Evolutionary conservation across 306 rosid genomes (phyloP), one percentile per base, ranked within the genome.

Genomic region (Inga oerstediana): DNA sequence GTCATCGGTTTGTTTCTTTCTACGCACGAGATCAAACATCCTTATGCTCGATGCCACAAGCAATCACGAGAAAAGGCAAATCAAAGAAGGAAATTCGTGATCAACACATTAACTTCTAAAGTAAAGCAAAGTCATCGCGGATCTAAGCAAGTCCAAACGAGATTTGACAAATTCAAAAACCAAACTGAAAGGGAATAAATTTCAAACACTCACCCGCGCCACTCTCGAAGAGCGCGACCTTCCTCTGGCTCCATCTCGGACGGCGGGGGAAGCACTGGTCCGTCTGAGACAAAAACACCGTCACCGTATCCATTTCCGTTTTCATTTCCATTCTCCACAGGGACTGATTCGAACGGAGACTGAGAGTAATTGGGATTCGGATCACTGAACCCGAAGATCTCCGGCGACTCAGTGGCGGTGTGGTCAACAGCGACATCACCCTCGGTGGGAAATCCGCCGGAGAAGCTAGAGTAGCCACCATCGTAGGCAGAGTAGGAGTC

Each of bases 191-290:
- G 54, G 32, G 15, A 67, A 77, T n/a, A 56, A 75, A n/a, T 80
- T 41, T 82, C 71, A 76, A 87, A 72, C 72, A 58, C 99, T 92
- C 77, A 97, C 99, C 97, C 91, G 85, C 99, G 91, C 99, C 99
- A 97, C 85, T 97, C 98, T 11, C 99, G 98, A 81, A 97, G 93
- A 69, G 93, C 97, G 46, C 79, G 79, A 4, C 99, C 99, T 90
- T 97, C 99, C 78, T 97, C 99, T 14, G 89, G 81, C 82, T 83
- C 97, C 97, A 97, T 88, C 75, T 94, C 97, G 59, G 51, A 41
- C 3, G 98, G 99, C 12, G 93, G 94, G 20, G 97, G 98, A 73
- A 97, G 97, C 78, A 90, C 90, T 5, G 98, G 98, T 39, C 97
- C 98, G 69, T 94, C 98, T 2, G 98, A 89, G 13, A 77, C 86